Evolutionary conservation across 2,329 filamentous ascomycete species (phyloP), one percentile per base, ranked within the genome.

Genomic region (Colletotrichum sp.): DNA sequence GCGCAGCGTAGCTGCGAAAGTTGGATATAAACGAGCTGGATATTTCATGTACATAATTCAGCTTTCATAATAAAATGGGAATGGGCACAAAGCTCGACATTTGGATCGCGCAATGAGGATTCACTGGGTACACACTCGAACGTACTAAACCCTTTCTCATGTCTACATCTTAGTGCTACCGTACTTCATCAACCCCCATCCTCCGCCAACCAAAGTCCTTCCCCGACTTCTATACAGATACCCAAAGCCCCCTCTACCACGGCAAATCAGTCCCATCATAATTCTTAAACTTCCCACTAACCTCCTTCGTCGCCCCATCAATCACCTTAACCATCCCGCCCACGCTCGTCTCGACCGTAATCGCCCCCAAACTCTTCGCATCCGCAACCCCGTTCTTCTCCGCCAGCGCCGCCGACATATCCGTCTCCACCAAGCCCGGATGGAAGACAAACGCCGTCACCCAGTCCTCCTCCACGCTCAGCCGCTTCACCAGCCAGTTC

Each of bases 401-500:
- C 9, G 69, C 28, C n/a, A 73, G 3, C 12, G 5, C 13, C 24
- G n/a, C 18, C 26, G 60, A 36, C 55, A 74, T 72, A 10, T 77
- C 74, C 32, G 76, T 77, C 69, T 71, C 67, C 21, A 77, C 76
- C 18, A 77, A n/a, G 8, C 76, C 74, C 2, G 79, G 79, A n/a
- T 78, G 71, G 49, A 80, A 68, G 0, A 74, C 65, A 24, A 80
- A 78, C 65, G 55, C 63, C 12, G 77, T 81, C 28, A 82, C 65
- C 81, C 80, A 82, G 0, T 75, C 68, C 77, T 82, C 79, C 39
- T 82, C 81, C 26, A 79, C 75, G 73, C 78, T 77, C 18, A 80
- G 36, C 9, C 77, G 67, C 34, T 67, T 69, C 44, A 80, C 49
- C 49, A 79, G 65, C 77, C 75, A 78, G 70, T 80, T 75, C 32